Base-by-base conservation (phyloP, 371 early-diverging fungal genomes). In the Actinomucor elegans region DNA sequence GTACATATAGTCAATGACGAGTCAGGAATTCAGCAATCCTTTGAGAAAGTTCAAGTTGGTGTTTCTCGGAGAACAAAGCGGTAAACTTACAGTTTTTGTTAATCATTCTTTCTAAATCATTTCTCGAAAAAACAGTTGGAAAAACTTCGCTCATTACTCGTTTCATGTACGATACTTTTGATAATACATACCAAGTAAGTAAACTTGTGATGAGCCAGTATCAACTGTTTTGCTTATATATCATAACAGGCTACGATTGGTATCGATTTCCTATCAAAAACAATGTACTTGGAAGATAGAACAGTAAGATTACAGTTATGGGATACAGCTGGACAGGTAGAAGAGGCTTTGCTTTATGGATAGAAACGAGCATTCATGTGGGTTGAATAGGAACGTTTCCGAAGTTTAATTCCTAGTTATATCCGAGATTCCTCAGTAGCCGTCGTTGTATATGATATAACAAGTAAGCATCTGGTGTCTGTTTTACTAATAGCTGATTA, bases 241-340 rank as follows among this genome's bases (percentile, higher is more conserved):
- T 31, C 1, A 24, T 24, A n/a, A 41, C 45, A 97, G 87, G 99
- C 99, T 3, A 99, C 99, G n/a, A 99, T 99, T 56, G 99, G 99
- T 56, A 97, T 99, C 57, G 99, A 99, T 73, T 99, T 99, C 71
- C 71, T 99, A 52, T 94, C 93, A 31, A 99, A 99, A 78, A 99
- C 99, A 11, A 94, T 99, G 90, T 92, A 94, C 63, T 72, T 99
- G 47, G 96, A 96, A 56, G 94, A 94, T 70, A 87, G 93, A 47
- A 95, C 94, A 11, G 91, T 98, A 9, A 88, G 99, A 48, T 83
- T 99, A 37, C 99, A 99, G 76, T 85, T 99, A 52, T 53, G 99
- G 99, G 99, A 99, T 69, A 99, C 99, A 4, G 99, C 99, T 31
- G 99, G 99, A 17, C 99, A 99, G 81, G 95, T 94, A 81, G 57